Conservation (phyloP, 257 asterid genomes). For the Euphrasia confusa region DNA sequence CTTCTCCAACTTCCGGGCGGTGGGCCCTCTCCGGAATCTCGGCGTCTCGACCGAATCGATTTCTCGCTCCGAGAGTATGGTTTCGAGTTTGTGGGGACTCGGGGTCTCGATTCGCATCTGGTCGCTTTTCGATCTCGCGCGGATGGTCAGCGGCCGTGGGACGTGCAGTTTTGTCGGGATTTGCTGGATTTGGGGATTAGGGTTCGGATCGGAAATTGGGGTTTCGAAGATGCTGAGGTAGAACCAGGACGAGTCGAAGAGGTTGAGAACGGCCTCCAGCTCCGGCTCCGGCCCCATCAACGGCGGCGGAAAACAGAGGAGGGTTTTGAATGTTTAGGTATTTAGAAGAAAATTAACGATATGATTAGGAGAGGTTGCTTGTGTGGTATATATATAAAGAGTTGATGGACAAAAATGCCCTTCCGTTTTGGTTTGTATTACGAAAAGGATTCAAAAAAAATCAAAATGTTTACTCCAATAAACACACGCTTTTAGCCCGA, state of each 20-base stretch:
- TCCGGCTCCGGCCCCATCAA: conserved; percentile 62
- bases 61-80: conserved; percentile 37
- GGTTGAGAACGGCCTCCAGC: conserved; percentile 45
- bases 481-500: conserved; percentile 21
- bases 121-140: conserved; percentile 43
- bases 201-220: neutral
- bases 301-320: conserved; percentile 26
- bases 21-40: neutral
- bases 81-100: conserved; percentile 30
- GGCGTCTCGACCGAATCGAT: conserved; percentile 13
- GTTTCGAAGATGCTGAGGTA: conserved; percentile 25
- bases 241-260: conserved; percentile 63
- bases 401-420: conserved; percentile 21
- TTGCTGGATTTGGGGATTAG: conserved; percentile 18
- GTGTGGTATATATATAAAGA: neutral
- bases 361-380: neutral
- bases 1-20: neutral
- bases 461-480: neutral
- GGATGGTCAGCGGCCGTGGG: conserved; percentile 25
- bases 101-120: conserved; percentile 22
- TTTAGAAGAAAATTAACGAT: neutral
- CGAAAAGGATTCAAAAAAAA: neutral
- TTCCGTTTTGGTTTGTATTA: neutral
- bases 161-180: conserved; percentile 5
- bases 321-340: neutral